Base-by-base conservation (phyloP, 768 basidiomycete genomes). In the Podaxis rugospora region DNA sequence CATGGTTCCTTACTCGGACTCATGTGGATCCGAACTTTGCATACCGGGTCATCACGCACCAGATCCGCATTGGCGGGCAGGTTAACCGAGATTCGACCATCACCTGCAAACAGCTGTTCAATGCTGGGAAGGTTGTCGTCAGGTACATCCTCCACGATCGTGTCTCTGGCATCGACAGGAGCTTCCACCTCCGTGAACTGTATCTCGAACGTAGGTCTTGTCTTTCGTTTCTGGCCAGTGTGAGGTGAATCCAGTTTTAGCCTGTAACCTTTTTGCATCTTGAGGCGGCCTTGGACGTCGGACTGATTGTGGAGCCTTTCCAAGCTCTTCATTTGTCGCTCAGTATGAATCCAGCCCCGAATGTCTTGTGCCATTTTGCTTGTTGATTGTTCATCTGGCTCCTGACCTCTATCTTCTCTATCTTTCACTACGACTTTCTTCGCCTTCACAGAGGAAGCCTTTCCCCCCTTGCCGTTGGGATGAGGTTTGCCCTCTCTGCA, bases 401-500 rank as follows among this genome's bases (percentile, higher is more conserved):
- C 4, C 36, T 63, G 28, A 61, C 65, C 3, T 27, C 52, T 51
- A 60, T n/a, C 55, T 65, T 61, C 3, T 27, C 52, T 51, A 60
- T n/a, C 55, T 65, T 61, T 25, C 35, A 16, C 32, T 36, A 27
- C 5, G 14, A 27, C 7, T 44, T 25, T 49, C 18, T 56, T 55
- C 42, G 49, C 58, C 44, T 66, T 62, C 5, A 18, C 57, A 28
- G 57, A 59, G 39, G 54, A 6, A 32, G 25, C 47, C 32, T 53
- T 23, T 18, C 85, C 55, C 81, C 84, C 13, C 23, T 51, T 27
- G 4, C n/a, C 14, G 7, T 14, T n/a, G 1, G 50, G 50, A 35
- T 27, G 36, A n/a, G 70, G 64, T 11, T 88, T 66, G 1, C 92
- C 92, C 23, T 92, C 87, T 39, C 85, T 82, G 66, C 92, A 93